Base-by-base conservation (phyloP, 2,329 filamentous ascomycete species). In the Fusarium pilosicola region DNA sequence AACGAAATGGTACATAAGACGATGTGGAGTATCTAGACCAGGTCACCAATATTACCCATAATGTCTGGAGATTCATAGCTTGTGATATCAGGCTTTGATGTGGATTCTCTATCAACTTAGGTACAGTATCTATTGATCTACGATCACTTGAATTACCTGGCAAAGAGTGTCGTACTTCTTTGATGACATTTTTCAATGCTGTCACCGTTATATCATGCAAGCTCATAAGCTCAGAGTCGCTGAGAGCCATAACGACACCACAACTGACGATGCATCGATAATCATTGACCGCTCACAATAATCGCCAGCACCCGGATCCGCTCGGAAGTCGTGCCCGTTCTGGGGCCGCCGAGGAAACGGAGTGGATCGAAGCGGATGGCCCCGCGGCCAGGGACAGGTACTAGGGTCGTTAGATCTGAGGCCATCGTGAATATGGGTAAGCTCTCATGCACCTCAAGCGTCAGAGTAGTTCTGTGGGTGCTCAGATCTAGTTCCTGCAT, bases 371-470 rank as follows among this genome's bases (percentile, higher is more conserved):
- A 48, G 51, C 61, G 59, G 68, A 61, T 60, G 72, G 63, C 64
- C 49, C 71, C 62, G 39, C 56, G 63, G 51, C 46, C 63, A 60
- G 49, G 48, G 59, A 60, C 61, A 60, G 42, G 68, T 62, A 48
- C 71, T 65, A 71, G 71, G 71, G 52, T 58, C 46, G 59, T 36
- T 69, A 65, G 71, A 68, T 74, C 57, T 72, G 67, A 74, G 55
- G 62, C 54, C 67, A 74, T 73, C 70, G 48, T 73, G 56, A 48
- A 65, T 48, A 68, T 71, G 71, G 70, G 59, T 15, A 71, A 58
- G 52, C 56, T 74, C 54, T 62, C 49, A 64, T 71, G 62, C 58
- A 59, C 48, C 59, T 28, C 42, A 30, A 49, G 32, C 22, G 26
- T 28, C 52, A 20, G 36, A 44, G 45, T 57, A 59, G 41, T 70